Evolutionary conservation across 176 grass and related monocot genomes (phyloP).

Genomic region (Bromus sterilis): DNA sequence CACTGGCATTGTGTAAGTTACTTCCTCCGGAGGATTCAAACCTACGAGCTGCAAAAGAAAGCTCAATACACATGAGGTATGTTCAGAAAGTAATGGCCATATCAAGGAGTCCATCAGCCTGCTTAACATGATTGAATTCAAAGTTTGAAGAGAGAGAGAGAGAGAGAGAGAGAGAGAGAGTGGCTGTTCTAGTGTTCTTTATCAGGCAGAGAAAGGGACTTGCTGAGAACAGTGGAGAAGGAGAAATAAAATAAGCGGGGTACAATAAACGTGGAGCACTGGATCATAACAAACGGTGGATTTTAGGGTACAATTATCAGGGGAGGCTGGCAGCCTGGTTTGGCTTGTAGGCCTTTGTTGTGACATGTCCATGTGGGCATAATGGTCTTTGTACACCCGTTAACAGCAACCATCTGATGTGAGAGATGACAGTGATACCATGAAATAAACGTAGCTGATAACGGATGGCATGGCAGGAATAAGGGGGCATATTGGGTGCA

Average conservation of each 20-base stretch:
- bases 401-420: not conserved
- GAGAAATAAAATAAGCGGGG: not conserved
- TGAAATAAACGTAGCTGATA: not conserved
- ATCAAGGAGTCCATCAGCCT: not conserved
- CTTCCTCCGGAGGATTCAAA: constrained; percentile 97
- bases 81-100: not conserved
- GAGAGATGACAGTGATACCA: not conserved
- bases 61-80: constrained; percentile 98
- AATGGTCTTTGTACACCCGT: not conserved
- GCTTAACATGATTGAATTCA: not conserved
- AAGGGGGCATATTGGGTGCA: not conserved
- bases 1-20: constrained; percentile 86
- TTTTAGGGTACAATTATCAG: not conserved
- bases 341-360: not conserved
- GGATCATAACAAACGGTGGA: not conserved
- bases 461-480: not conserved
- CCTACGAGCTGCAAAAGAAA: constrained; percentile 91
- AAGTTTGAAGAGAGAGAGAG: not conserved
- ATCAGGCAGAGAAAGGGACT: not conserved
- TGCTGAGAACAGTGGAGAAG: not conserved
- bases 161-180: too few species aligned
- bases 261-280: not conserved
- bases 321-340: not conserved
- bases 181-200: too few species aligned
- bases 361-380: not conserved